A percentile compares a stretch with the other conserved stretches of the same genome.
Conservation (phyloP, 176 grass and related monocot species). For the Oryza nivara region DNA sequence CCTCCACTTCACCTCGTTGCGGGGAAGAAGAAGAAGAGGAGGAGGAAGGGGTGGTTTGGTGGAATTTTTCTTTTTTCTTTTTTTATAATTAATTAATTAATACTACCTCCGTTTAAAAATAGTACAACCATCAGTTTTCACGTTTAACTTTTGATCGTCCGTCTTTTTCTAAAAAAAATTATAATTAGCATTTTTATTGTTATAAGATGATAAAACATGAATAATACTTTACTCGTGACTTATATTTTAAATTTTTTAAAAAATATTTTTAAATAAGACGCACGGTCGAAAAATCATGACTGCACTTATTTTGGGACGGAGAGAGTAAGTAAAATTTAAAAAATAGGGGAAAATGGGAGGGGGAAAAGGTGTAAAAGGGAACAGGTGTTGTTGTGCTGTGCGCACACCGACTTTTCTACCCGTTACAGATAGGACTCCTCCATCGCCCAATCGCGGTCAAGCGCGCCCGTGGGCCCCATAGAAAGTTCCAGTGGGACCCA, state of each 20-base stretch:
- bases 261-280: too few species aligned
- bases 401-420: slow-evolving; percentile 35
- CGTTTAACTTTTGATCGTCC: too few species aligned
- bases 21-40: background rate
- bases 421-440: slow-evolving; percentile 31
- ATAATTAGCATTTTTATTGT: too few species aligned
- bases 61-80: background rate
- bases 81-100: background rate
- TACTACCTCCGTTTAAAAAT: too few species aligned
- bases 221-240: too few species aligned
- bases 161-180: too few species aligned
- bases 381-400: slow-evolving; percentile 19
- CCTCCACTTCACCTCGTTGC: background rate
- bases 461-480: slow-evolving; percentile 18
- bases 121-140: too few species aligned
- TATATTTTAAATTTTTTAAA: too few species aligned
- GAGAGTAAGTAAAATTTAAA: background rate
- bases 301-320: too few species aligned
- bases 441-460: slow-evolving; percentile 43
- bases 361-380: background rate
- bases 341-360: too few species aligned
- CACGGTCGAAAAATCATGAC: fast-evolving
- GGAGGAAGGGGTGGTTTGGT: slow-evolving; percentile 7
- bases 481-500: slow-evolving; percentile 35
- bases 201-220: too few species aligned